Evolutionary conservation across 352 stramenopile species (phyloP).

Genomic region (Pythium folliculosum): DNA sequence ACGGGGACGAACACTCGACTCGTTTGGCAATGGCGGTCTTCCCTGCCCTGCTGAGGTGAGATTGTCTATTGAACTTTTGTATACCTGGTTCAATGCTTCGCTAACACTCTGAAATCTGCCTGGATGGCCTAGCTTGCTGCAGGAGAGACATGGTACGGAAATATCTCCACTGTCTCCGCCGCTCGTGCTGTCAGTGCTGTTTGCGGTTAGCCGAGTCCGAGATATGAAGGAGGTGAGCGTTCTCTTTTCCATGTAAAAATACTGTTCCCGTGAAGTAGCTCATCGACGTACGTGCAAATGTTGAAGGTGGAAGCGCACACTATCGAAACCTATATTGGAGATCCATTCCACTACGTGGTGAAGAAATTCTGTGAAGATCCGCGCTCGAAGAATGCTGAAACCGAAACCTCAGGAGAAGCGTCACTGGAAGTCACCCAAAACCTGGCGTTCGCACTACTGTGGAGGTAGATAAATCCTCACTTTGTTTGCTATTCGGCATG

Average conservation of each 20-base stretch:
- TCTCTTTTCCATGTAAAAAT: no score
- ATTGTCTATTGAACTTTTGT: background rate
- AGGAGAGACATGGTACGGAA: background rate
- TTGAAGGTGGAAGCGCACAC: conserved; percentile 1
- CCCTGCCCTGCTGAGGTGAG: background rate
- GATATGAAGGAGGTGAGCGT: conserved; percentile 12
- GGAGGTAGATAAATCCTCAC: conserved; percentile 7
- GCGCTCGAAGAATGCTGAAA: background rate
- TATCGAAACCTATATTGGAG: conserved; percentile 11
- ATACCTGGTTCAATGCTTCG: background rate
- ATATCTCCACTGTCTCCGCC: background rate
- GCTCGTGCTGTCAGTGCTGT: conserved; percentile 2
- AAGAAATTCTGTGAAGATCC: conserved; percentile 12
- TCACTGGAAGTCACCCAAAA: conserved; percentile 3
- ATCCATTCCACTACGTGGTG: conserved; percentile 9
- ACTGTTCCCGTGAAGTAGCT: no score
- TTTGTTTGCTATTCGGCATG: background rate
- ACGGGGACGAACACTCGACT: background rate
- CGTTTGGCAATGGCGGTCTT: background rate
- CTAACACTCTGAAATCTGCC: no score
- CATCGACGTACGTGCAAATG: background rate
- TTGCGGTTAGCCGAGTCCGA: background rate
- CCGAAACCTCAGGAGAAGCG: background rate
- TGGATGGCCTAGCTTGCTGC: background rate
- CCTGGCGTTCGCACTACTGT: conserved; percentile 15